These are phyloP conservation scores for Zymoseptoria ardabiliae DNA, from an alignment of 2,329 filamentous ascomycete species.

Conservation along the genomic window DNA sequence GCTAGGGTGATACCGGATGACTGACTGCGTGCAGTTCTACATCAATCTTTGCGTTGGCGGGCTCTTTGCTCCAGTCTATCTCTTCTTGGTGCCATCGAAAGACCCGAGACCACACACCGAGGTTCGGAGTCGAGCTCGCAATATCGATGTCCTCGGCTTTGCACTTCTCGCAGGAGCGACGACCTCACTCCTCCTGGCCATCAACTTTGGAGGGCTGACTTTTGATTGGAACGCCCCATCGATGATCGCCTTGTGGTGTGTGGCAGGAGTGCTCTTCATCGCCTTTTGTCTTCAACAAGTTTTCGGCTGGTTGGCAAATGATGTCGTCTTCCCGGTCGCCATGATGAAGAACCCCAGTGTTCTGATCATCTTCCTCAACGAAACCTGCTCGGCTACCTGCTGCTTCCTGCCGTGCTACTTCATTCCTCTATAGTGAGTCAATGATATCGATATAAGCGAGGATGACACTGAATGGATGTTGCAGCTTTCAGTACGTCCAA, in stretches of 20 bases:
- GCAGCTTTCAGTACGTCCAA: slow-evolving; percentile 43
- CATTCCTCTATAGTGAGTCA: slow-evolving; percentile 41
- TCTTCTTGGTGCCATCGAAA: slow-evolving; percentile 36
- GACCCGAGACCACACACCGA: slow-evolving; percentile 7
- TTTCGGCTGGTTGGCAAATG: neutral
- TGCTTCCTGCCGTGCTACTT: slow-evolving; percentile 40
- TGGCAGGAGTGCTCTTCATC: slow-evolving; percentile 40
- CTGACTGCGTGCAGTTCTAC: slow-evolving; percentile 36
- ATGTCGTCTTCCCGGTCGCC: slow-evolving; percentile 36
- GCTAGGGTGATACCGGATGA: neutral
- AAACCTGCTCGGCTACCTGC: slow-evolving; percentile 22
- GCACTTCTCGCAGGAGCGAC: neutral
- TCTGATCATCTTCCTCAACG: slow-evolving; percentile 38
- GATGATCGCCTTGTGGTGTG: slow-evolving; percentile 42
- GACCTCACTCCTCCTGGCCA: slow-evolving; percentile 31
- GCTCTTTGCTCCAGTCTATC: slow-evolving; percentile 35
- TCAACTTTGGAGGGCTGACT: slow-evolving; percentile 45
- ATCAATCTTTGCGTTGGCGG: slow-evolving; percentile 27
- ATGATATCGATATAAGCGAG: neutral
- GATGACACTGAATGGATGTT: slow-evolving; percentile 6
- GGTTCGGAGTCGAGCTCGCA: neutral
- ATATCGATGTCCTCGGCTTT: neutral
- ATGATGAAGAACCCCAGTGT: slow-evolving; percentile 38
- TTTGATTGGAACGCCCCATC: slow-evolving; percentile 43
- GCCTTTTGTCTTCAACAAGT: slow-evolving; percentile 44